Conservation (phyloP, 202 grass and related monocot species). For the Miscanthus sacchariflorus region DNA sequence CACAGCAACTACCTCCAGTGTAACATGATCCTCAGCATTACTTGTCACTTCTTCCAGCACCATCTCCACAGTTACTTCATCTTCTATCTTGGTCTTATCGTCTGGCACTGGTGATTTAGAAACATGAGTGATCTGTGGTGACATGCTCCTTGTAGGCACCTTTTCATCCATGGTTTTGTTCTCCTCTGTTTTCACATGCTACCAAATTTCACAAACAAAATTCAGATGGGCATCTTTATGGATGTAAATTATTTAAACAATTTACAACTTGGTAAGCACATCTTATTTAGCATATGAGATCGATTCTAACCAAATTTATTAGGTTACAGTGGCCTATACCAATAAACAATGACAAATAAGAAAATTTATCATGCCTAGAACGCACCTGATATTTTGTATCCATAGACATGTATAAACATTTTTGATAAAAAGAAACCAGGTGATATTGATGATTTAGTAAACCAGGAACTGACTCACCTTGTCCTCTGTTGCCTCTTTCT, state of each 20-base stretch:
- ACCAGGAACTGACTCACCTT: slow-evolving; percentile 35
- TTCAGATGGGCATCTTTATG: neutral
- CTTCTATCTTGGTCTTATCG: neutral
- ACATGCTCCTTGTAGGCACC: neutral
- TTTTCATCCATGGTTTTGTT: neutral
- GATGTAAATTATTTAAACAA: neutral
- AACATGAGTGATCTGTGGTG: neutral
- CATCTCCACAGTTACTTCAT: slow-evolving; percentile 5
- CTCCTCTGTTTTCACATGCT: neutral
- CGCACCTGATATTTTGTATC: neutral
- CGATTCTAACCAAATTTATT: neutral
- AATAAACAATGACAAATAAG: neutral
- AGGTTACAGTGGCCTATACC: neutral
- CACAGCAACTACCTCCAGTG: neutral
- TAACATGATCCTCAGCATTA: neutral
- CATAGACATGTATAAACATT: neutral
- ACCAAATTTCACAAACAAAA: neutral
- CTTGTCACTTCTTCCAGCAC: slow-evolving; percentile 9
- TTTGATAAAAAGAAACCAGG: neutral
- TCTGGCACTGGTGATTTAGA: neutral
- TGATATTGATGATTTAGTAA: neutral
- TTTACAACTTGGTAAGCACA: neutral
- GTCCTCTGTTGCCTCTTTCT: neutral
- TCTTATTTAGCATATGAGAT: neutral
- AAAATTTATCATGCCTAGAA: neutral